Percentiles rank a stretch among this genome's conserved stretches.
Conservation (phyloP, 371 early-diverging fungal genomes). For the Mucor lusitanicus region DNA sequence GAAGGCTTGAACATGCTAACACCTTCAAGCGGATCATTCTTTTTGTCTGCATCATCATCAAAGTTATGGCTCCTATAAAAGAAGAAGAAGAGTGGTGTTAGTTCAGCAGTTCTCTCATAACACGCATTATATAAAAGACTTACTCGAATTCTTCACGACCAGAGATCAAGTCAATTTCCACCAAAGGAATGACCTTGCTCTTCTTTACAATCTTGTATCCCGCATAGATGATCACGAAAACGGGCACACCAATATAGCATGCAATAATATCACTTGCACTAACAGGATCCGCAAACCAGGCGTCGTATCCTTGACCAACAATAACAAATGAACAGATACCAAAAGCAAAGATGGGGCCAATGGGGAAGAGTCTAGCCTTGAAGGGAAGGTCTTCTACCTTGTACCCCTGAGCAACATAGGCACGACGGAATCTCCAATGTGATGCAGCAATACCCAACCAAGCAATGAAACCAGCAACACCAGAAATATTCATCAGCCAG, state of each 20-base stretch:
- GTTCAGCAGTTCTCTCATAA: background rate
- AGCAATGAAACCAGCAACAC: constrained; percentile 76
- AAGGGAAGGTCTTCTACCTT: constrained; percentile 71
- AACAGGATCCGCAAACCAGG: constrained; percentile 34
- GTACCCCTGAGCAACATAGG: constrained; percentile 72
- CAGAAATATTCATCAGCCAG: constrained; percentile 64
- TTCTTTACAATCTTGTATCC: constrained; percentile 57
- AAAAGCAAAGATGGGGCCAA: constrained; percentile 70
- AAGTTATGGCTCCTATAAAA: constrained; percentile 9
- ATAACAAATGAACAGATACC: constrained; percentile 56
- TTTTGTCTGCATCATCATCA: constrained; percentile 21
- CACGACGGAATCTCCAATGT: constrained; percentile 82
- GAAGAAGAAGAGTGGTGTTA: background rate
- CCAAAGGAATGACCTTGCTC: constrained; percentile 55
- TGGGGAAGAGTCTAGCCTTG: constrained; percentile 68
- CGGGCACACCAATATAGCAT: constrained; percentile 41
- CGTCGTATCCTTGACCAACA: constrained; percentile 63
- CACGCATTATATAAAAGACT: background rate
- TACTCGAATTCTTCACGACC: constrained; percentile 44
- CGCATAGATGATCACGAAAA: constrained; percentile 34
- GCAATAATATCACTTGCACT: constrained; percentile 31
- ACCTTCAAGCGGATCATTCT: constrained; percentile 37
- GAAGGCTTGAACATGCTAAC: constrained; percentile 39
- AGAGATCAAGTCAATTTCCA: constrained; percentile 60
- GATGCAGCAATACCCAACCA: constrained; percentile 77